Percentiles rank a stretch among this genome's conserved stretches.
Conservation (phyloP, 2,329 filamentous ascomycete species). For the Dothideomycetes sp. region DNA sequence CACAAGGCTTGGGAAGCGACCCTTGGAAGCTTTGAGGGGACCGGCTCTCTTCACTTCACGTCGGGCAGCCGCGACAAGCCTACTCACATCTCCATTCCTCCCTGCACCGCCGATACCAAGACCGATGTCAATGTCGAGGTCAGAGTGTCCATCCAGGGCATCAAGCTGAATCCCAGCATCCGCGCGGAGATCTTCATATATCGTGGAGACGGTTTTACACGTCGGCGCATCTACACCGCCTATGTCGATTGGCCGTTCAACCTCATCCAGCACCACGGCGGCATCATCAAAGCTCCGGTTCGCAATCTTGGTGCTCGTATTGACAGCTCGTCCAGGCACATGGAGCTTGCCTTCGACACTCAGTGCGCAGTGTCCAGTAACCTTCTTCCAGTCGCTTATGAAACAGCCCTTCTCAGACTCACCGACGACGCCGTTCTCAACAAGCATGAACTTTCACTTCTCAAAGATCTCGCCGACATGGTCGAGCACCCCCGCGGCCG, state of each 20-base stretch:
- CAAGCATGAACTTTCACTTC: neutral
- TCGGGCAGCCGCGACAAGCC: neutral
- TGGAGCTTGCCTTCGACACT: neutral
- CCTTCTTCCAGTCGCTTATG: neutral
- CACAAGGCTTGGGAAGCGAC: neutral
- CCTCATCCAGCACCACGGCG: neutral
- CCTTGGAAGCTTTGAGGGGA: neutral
- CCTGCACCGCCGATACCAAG: neutral
- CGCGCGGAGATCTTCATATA: neutral
- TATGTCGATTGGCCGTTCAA: neutral
- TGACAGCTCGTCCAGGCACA: neutral
- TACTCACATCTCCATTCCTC: neutral
- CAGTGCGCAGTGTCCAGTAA: neutral
- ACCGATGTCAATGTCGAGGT: neutral
- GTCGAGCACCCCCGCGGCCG: neutral
- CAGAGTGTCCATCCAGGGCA: neutral
- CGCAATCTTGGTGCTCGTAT: neutral
- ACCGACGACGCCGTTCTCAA: neutral
- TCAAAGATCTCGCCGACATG: neutral
- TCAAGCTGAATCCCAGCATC: neutral
- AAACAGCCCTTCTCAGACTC: neutral
- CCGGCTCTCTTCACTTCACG: neutral
- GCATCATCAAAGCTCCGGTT: neutral
- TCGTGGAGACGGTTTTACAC: neutral
- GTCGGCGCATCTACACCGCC: neutral